Conservation (phyloP, 2,329 filamentous ascomycete species). For the Alternaria alternata region DNA sequence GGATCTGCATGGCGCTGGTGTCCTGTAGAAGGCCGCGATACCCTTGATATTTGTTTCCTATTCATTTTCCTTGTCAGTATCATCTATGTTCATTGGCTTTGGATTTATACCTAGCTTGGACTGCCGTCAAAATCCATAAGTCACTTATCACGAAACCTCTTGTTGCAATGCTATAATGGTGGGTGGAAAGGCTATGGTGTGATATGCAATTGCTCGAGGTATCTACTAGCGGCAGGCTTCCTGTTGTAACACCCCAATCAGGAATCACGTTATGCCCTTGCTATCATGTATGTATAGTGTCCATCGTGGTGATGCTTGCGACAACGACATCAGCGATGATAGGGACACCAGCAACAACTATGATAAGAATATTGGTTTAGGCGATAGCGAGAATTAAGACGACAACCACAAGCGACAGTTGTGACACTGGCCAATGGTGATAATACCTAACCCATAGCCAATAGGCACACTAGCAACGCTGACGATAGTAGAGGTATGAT, state of each 20-base stretch:
- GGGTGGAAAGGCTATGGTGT: too few species aligned
- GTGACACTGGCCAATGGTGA: neutral
- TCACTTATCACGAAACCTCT: neutral
- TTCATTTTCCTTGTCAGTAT: neutral
- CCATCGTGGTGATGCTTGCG: neutral
- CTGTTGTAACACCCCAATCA: too few species aligned
- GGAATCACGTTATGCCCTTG: too few species aligned
- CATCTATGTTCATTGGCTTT: neutral
- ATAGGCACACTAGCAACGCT: too few species aligned
- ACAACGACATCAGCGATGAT: neutral
- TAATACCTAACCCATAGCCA: neutral
- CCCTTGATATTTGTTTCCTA: constrained; percentile 1
- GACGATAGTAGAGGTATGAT: too few species aligned
- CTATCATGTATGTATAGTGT: neutral
- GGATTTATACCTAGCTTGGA: neutral
- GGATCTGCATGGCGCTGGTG: constrained; percentile 2
- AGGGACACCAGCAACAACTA: neutral
- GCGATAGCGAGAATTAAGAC: too few species aligned
- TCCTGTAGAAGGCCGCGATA: neutral
- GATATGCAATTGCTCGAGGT: too few species aligned
- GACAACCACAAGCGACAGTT: neutral
- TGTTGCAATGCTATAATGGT: neutral
- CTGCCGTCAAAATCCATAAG: rapidly evolving
- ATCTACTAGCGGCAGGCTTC: too few species aligned
- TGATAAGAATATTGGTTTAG: neutral